Evolutionary conservation across 73 alveolate species (phyloP).

Genomic region (Uronychia binucleata): DNA sequence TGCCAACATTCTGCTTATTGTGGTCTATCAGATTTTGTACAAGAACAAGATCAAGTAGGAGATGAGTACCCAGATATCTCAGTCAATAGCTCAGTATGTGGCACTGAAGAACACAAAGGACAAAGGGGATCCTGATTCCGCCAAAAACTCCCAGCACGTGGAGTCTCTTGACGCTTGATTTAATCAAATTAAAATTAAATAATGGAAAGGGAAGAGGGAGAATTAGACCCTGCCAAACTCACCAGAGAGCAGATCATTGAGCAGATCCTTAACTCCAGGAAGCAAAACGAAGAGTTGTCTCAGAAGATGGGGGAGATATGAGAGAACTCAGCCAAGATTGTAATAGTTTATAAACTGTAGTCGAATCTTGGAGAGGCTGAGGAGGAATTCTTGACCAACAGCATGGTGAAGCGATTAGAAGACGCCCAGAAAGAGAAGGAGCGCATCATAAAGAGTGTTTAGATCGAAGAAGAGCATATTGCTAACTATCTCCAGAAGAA

Average conservation of each 20-base stretch:
- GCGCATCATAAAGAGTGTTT: slow-evolving; percentile 15
- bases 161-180: background rate
- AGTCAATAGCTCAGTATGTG: background rate
- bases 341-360: slow-evolving; percentile 10
- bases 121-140: background rate
- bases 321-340: slow-evolving; percentile 36
- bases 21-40: background rate
- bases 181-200: too few relatives aligned
- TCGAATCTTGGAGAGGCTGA: slow-evolving; percentile 43
- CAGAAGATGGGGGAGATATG: too few relatives aligned
- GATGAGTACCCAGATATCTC: background rate
- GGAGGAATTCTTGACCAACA: slow-evolving; percentile 45
- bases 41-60: background rate
- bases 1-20: background rate
- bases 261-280: too few relatives aligned
- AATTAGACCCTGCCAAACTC: background rate
- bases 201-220: background rate
- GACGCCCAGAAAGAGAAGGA: slow-evolving; percentile 40
- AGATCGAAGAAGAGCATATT: slow-evolving; percentile 46
- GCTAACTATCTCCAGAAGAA: slow-evolving; percentile 38
- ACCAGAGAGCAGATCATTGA: slow-evolving; percentile 7
- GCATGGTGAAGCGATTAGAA: slow-evolving; percentile 25
- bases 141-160: background rate
- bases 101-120: background rate
- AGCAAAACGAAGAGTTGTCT: too few relatives aligned